Evolutionary conservation across 2,329 filamentous ascomycete species (phyloP).

Genomic region (Curvularia verruculosa): DNA sequence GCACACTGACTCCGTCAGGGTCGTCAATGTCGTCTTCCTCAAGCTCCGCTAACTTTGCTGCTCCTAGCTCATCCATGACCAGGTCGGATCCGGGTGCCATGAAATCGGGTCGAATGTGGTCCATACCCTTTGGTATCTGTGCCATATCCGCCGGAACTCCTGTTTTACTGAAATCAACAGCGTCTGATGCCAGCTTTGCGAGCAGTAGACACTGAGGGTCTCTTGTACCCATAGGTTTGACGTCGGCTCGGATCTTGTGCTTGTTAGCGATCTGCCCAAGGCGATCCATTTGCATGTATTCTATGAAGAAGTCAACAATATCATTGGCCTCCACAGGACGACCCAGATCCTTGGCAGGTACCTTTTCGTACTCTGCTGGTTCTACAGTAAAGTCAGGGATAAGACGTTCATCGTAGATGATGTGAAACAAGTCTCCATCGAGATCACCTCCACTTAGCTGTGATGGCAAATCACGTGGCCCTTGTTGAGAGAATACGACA

Average conservation of each 20-base stretch:
- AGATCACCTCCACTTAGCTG: slow-evolving; percentile 81
- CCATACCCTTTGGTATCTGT: slow-evolving; percentile 22
- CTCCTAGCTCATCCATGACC: slow-evolving; percentile 43
- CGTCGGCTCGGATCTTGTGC: slow-evolving; percentile 52
- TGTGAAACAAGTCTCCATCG: slow-evolving; percentile 80
- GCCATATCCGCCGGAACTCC: slow-evolving; percentile 25
- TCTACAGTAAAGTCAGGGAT: slow-evolving; percentile 53
- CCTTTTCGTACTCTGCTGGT: slow-evolving; percentile 72
- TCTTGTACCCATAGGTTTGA: slow-evolving; percentile 35
- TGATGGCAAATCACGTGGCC: slow-evolving; percentile 75
- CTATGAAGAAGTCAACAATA: slow-evolving; percentile 81
- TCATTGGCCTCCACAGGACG: slow-evolving; percentile 66
- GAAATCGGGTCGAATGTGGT: slow-evolving; percentile 57
- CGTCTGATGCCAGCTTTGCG: slow-evolving; percentile 47
- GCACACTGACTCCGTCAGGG: slow-evolving; percentile 35
- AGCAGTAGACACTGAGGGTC: slow-evolving; percentile 45
- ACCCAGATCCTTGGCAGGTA: slow-evolving; percentile 64
- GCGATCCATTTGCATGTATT: slow-evolving; percentile 51
- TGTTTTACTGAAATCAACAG: slow-evolving; percentile 42
- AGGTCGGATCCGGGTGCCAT: slow-evolving; percentile 56
- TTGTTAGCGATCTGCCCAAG: slow-evolving; percentile 51
- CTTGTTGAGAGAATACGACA: slow-evolving; percentile 76
- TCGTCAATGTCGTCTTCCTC: slow-evolving; percentile 48
- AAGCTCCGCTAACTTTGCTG: slow-evolving; percentile 30
- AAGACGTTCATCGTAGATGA: slow-evolving; percentile 72